phyloP scores from a whole-genome alignment of 2,329 filamentous ascomycete genomes.

The Sclerotinia sclerotiorum region DNA sequence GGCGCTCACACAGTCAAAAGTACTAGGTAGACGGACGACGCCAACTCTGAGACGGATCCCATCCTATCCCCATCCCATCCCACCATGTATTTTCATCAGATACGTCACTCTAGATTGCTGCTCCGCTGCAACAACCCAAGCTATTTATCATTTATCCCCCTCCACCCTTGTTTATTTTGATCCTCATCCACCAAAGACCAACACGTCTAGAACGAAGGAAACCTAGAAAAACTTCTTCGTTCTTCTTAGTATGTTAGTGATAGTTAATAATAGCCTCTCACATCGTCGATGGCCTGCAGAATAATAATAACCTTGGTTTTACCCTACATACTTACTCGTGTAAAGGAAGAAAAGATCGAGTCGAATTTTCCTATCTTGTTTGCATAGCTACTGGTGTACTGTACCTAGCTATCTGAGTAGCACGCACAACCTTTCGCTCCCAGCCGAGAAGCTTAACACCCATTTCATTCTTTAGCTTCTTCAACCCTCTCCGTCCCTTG shows the following conservation, averaged over 20 bases:
- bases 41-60: neutral
- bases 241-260: neutral
- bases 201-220: neutral
- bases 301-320: conserved; percentile 3
- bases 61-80: neutral
- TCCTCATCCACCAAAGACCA: neutral
- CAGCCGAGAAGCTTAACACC: neutral
- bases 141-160: neutral
- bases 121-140: neutral
- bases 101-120: conserved; percentile 3
- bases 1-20: neutral
- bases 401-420: neutral
- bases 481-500: neutral
- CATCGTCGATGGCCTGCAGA: conserved; percentile 9
- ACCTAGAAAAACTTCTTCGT: neutral
- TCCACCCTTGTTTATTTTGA: conserved; percentile 3
- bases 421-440: neutral
- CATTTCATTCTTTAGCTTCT: neutral
- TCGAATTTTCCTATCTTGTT: conserved; percentile 2
- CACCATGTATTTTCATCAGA: neutral
- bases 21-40: neutral
- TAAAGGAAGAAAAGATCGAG: neutral
- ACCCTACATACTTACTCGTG: conserved; percentile 2
- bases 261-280: neutral
- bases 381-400: no score